phyloP scores from a whole-genome alignment of 371 early-diverging fungal species.

The Rhizopus microsporus region DNA sequence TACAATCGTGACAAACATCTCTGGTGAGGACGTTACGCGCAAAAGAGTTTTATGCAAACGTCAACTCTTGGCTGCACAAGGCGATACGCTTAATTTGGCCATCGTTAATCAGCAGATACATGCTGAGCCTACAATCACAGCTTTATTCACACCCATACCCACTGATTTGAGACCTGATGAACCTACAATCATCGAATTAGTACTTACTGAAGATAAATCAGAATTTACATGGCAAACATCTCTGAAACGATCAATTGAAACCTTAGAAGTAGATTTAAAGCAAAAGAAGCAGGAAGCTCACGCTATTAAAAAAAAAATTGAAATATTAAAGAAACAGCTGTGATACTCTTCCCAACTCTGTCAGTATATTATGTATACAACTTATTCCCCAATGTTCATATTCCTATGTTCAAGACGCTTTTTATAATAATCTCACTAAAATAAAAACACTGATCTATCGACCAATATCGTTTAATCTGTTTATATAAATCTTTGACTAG shows the following conservation, averaged over 20 bases:
- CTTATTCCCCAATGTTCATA: too few species aligned
- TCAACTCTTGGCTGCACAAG: constrained; percentile 18
- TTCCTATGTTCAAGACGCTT: constrained; percentile 13
- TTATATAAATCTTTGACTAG: constrained; percentile 20
- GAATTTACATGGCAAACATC: constrained; percentile 14
- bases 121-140: constrained; percentile 10
- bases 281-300: constrained; percentile 20
- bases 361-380: too few species aligned
- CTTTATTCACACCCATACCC: constrained; percentile 12
- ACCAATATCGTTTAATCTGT: constrained; percentile 19
- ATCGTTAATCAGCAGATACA: constrained; percentile 14
- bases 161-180: constrained; percentile 7
- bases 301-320: constrained; percentile 13
- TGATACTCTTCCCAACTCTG: constrained; percentile 19
- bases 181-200: constrained; percentile 12
- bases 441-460: constrained; percentile 17
- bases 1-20: constrained; percentile 13
- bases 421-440: constrained; percentile 19
- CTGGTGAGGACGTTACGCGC: constrained; percentile 15
- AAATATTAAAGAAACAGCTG: constrained; percentile 19
- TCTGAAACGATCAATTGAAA: constrained; percentile 15
- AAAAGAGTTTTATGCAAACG: constrained; percentile 15
- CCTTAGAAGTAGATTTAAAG: constrained; percentile 16
- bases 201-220: constrained; percentile 12
- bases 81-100: constrained; percentile 11